A percentile compares a stretch with the other conserved stretches of the same genome.
Evolutionary conservation across 2,329 filamentous ascomycete genomes (phyloP).

Genomic region (Helotiales sp.): DNA sequence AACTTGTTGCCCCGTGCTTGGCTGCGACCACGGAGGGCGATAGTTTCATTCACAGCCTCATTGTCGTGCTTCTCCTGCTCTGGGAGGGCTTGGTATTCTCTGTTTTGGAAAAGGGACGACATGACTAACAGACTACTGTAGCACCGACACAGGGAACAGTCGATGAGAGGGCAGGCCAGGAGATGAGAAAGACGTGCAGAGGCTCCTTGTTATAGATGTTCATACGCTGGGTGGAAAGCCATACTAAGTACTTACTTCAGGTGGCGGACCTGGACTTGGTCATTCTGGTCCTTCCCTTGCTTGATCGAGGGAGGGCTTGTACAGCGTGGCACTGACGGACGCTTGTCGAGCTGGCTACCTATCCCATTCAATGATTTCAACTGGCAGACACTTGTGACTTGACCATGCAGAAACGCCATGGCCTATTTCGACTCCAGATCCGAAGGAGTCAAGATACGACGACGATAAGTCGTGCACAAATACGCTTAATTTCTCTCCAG

Average conservation of each 20-base stretch:
- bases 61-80: constrained; percentile 17
- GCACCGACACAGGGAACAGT: constrained; percentile 1
- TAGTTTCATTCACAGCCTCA: constrained; percentile 2
- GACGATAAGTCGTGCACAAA: constrained; percentile 1
- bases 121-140: constrained; percentile 11
- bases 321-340: constrained; percentile 23
- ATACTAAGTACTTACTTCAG: not conserved
- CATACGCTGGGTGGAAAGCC: not conserved
- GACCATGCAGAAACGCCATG: constrained; percentile 24
- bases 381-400: constrained; percentile 7
- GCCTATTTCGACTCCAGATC: constrained; percentile 19
- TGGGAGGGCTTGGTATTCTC: constrained; percentile 21
- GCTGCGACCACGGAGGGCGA: not conserved
- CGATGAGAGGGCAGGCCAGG: not conserved
- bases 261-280: not conserved
- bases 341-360: constrained; percentile 24
- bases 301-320: constrained; percentile 5
- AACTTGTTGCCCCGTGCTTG: constrained; percentile 15
- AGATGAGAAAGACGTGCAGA: constrained; percentile 8
- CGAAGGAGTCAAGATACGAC: constrained; percentile 15
- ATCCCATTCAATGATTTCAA: not conserved
- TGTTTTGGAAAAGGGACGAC: constrained; percentile 21
- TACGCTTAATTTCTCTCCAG: constrained; percentile 2
- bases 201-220: constrained; percentile 1
- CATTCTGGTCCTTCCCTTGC: not conserved